Evolutionary conservation across 345 rosid genomes (phyloP), one percentile per base, ranked within the genome.

Genomic region (Arabidopsis suecica): DNA sequence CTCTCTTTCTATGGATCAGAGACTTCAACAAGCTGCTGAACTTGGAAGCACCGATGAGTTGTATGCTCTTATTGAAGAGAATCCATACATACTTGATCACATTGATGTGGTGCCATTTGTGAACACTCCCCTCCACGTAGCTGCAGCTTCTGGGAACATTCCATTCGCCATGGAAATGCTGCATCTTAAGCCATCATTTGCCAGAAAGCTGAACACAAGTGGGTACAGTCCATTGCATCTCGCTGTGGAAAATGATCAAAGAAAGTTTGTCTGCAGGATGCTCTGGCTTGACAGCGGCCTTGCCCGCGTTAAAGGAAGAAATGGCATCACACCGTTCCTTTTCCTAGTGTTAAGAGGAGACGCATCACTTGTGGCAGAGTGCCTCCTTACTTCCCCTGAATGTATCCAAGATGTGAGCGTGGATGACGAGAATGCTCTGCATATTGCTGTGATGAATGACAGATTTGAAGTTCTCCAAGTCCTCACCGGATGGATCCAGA

Each of bases 151-250:
- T 0, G 83, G 86, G 5, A 58, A 71, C 0, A 3, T 11, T 11
- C 57, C 30, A 3, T 83, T 66, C 32, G 73, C 82, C 0, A 9
- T 38, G 69, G 84, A 82, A 50, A 48, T 80, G 5, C 22, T 76
- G 63, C 72, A 69, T 48, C 74, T 85, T 23, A 79, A 71, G 33
- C 84, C 86, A 2, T 81, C 81, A 6, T 81, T 83, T 61, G 72
- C 75, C 0, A 68, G 37, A 47, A 83, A 83, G 68, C 65, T 74
- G 14, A 78, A 80, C 69, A 68, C 22, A 56, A 47, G 53, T 0
- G 85, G 86, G 0, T 36, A 56, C 23, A 83, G 71, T 28, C 84
- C 86, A 12, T 5, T 81, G 37, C 85, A 83, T 42, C 58, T 83
- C 4, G 83, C 83, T 10, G 47, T 83, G 33, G 71, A 66, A 2